phyloP scores from a whole-genome alignment of 768 basidiomycete genomes.

The Trametes cingulata region DNA sequence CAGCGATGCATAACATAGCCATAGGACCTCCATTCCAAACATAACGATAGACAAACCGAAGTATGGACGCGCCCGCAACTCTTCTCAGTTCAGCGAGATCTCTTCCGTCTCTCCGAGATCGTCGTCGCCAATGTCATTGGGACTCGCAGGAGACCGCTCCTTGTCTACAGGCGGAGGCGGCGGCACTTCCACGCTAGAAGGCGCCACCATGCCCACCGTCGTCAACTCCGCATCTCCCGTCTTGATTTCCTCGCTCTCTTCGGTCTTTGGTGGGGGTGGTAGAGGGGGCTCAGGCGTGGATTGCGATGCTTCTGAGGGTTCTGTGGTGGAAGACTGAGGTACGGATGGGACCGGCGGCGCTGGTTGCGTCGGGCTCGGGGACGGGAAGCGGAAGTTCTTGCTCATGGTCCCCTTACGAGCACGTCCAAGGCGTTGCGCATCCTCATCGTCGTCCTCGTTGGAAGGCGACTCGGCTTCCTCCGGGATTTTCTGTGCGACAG shows the following conservation, averaged over 20 bases:
- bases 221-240: slow-evolving; percentile 22
- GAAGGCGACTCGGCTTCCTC: slow-evolving; percentile 46
- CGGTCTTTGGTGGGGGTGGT: background rate
- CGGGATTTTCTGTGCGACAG: slow-evolving; percentile 36
- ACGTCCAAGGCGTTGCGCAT: slow-evolving; percentile 21
- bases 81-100: slow-evolving; percentile 40
- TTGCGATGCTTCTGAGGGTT: slow-evolving; percentile 1
- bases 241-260: slow-evolving; percentile 10
- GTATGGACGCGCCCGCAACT: background rate
- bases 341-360: slow-evolving; percentile 34
- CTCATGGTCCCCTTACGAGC: slow-evolving; percentile 74
- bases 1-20: background rate
- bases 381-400: slow-evolving; percentile 33
- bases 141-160: slow-evolving; percentile 44
- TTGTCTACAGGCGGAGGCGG: slow-evolving; percentile 81
- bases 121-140: slow-evolving; percentile 59
- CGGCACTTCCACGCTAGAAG: slow-evolving; percentile 72
- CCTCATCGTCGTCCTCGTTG: slow-evolving; percentile 30
- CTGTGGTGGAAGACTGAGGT: slow-evolving; percentile 6
- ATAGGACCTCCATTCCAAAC: background rate
- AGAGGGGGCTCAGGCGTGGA: slow-evolving; percentile 20
- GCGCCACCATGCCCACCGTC: slow-evolving; percentile 46
- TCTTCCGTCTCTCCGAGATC: slow-evolving; percentile 82
- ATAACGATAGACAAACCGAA: background rate
- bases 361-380: slow-evolving; percentile 32